Evolutionary conservation across 2,329 filamentous ascomycete species (phyloP).

Genomic region (Xylaria sp.): DNA sequence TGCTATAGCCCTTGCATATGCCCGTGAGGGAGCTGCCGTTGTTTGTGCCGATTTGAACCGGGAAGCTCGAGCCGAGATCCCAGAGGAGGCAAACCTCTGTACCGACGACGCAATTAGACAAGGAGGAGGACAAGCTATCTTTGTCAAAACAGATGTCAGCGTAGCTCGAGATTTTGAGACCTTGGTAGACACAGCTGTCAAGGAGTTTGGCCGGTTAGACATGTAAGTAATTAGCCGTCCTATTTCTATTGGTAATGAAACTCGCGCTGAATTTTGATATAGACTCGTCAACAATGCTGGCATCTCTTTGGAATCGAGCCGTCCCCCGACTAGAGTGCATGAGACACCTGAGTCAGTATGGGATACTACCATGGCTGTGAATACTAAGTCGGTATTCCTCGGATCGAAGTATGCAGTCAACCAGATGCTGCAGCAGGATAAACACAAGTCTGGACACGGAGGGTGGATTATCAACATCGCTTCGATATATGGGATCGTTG

Average conservation of each 20-base stretch:
- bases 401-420: slow-evolving; percentile 56
- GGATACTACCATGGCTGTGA: slow-evolving; percentile 55
- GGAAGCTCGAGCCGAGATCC: slow-evolving; percentile 41
- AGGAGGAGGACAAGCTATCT: slow-evolving; percentile 52
- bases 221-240: slow-evolving; percentile 49
- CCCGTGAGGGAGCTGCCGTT: slow-evolving; percentile 53
- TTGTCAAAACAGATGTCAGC: slow-evolving; percentile 57
- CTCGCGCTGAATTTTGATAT: neutral
- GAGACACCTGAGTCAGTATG: slow-evolving; percentile 57
- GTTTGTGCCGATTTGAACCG: slow-evolving; percentile 55
- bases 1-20: slow-evolving; percentile 56
- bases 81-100: slow-evolving; percentile 42
- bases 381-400: slow-evolving; percentile 53
- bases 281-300: slow-evolving; percentile 63
- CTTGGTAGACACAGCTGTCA: slow-evolving; percentile 51
- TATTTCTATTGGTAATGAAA: no score
- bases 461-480: slow-evolving; percentile 63
- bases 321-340: slow-evolving; percentile 55
- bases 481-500: slow-evolving; percentile 56
- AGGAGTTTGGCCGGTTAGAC: slow-evolving; percentile 54
- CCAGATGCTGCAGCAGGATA: slow-evolving; percentile 62
- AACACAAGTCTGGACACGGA: slow-evolving; percentile 51
- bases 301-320: slow-evolving; percentile 53
- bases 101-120: slow-evolving; percentile 54
- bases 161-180: slow-evolving; percentile 50